Evolutionary conservation across 305 asterid species (phyloP), one percentile per base, ranked within the genome.

Genomic region (Fraxinus nigra): DNA sequence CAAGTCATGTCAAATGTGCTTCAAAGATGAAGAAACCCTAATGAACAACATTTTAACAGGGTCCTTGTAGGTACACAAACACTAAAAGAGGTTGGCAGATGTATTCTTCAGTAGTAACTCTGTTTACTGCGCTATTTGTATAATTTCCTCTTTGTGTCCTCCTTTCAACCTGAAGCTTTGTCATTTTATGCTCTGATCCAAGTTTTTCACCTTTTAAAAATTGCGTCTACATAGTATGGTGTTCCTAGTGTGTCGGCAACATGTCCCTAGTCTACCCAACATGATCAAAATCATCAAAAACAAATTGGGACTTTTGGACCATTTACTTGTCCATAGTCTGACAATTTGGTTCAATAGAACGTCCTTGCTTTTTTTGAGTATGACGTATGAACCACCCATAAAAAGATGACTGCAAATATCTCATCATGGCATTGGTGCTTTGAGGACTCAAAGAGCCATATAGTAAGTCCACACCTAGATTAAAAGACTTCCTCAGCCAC

Each of bases 91-190:
- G 65, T 26, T 51, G 37, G 69, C 81, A 37, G 40, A 79, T 63
- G 76, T 79, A 77, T 38, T 34, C 77, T 72, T 40, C 43, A 61
- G 26, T 73, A 22, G 24, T 24, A 43, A 73, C 48, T 76, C 77
- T 14, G n/a, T 67, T 48, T 70, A 33, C 46, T 30, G 26, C 26
- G n/a, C 13, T 70, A 14, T 69, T 65, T 69, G 24, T 6, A 69
- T 33, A 48, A 51, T 14, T 24, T 76, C 79, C 73, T 24, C 84
- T 38, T 11, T 7, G 32, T 33, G 78, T 70, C 22, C 26, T 70
- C 43, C 28, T 77, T 85, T 65, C 34, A 46, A 28, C 56, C 61
- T 78, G 28, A 73, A 75, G 32, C 82, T 69, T 54, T 51, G 51
- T 77, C 32, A 59, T 22, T 33, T 32, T 32, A 70, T 70, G 46